These are phyloP conservation scores for Isatis tinctoria DNA, from an alignment of 345 rosid genomes.

Conservation along the genomic window DNA sequence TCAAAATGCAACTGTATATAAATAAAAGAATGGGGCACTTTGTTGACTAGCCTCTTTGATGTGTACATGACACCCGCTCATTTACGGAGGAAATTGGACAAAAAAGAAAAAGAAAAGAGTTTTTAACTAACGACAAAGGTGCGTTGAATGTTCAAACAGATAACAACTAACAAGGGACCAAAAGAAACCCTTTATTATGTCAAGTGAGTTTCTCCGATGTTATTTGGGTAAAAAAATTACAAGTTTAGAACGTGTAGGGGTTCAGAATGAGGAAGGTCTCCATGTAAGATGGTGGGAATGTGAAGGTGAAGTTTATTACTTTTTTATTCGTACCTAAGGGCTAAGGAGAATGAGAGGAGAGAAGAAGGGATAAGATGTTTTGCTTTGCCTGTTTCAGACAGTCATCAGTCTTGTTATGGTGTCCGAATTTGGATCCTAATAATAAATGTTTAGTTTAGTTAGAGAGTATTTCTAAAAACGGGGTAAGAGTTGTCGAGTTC, in stretches of 20 bases:
- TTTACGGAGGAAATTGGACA: no score
- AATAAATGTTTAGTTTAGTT: background rate
- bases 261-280: background rate
- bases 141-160: background rate
- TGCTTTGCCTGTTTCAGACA: background rate
- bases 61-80: no score
- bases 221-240: background rate
- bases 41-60: no score
- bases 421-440: background rate
- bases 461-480: conserved; percentile 42
- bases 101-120: background rate
- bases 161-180: background rate
- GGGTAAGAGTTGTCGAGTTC: conserved; percentile 80
- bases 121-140: background rate
- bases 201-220: background rate
- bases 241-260: background rate
- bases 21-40: no score
- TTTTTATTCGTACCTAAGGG: background rate
- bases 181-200: background rate
- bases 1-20: background rate
- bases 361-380: background rate
- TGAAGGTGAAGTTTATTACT: background rate
- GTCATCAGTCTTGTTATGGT: background rate
- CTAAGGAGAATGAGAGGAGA: background rate
- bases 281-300: background rate